Evolutionary conservation across 108 stramenopile genomes (phyloP), one percentile per base, ranked within the genome.

Genomic region (Heterococcus sp.): DNA sequence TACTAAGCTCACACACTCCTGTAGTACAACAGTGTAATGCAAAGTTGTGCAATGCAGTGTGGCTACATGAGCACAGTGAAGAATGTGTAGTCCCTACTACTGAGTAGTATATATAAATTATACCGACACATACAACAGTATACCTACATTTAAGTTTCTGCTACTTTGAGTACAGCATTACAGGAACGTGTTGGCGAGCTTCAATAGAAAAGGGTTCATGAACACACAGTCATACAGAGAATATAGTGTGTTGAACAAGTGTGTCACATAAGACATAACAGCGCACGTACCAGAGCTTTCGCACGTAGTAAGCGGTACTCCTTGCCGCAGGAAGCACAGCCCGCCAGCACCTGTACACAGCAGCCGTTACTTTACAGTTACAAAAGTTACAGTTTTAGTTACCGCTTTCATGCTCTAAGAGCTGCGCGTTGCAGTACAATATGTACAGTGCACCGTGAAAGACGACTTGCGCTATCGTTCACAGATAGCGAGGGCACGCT

Each of bases 1-100:
- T 5, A 81, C 79, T 3, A 81, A 32, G 14, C 71, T 72, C 14
- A 81, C 39, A 34, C 79, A 81, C 65, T 81, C 79, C 46, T 58
- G 46, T 21, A 21, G 46, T n/a, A 21, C 46, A 58, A 58, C 14
- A 58, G 46, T 14, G 46, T 21, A 21, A 58, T 8, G n/a, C n/a
- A n/a, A n/a, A n/a, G n/a, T n/a, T n/a, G n/a, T n/a, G n/a, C n/a
- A n/a, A n/a, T n/a, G n/a, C n/a, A n/a, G n/a, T n/a, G n/a, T n/a
- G n/a, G n/a, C n/a, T n/a, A n/a, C n/a, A n/a, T n/a, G n/a, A n/a
- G n/a, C n/a, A n/a, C n/a, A n/a, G n/a, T n/a, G n/a, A n/a, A n/a
- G n/a, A n/a, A n/a, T n/a, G n/a, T n/a, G n/a, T n/a, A n/a, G n/a
- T n/a, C n/a, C n/a, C n/a, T n/a, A n/a, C n/a, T n/a, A n/a, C n/a